Evolutionary conservation across 2,329 filamentous ascomycete genomes (phyloP).

Genomic region (Ophiostoma perfectum): DNA sequence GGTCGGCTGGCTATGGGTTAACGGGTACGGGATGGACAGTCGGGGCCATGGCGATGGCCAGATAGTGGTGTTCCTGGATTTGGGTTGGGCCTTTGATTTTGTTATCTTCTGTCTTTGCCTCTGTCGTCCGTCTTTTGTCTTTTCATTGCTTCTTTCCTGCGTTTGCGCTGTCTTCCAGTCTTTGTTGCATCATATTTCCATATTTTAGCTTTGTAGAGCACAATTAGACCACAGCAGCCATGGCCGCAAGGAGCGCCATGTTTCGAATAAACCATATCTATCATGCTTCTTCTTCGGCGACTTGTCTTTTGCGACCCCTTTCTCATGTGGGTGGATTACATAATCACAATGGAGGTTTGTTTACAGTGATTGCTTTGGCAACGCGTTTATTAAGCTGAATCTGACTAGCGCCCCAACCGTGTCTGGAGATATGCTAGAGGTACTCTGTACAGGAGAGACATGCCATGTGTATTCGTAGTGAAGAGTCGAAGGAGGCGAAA

Average conservation of each 20-base stretch:
- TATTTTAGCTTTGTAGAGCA: too few species aligned
- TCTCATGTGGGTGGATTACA: not conserved
- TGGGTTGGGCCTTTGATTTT: not conserved
- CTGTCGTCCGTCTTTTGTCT: too few species aligned
- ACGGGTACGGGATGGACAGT: not conserved
- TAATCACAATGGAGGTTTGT: not conserved
- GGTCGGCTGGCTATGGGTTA: not conserved
- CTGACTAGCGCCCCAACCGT: not conserved
- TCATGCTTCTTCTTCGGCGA: not conserved
- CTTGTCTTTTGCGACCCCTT: not conserved
- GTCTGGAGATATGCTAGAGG: not conserved
- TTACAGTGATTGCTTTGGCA: constrained; percentile 16
- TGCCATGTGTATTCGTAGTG: too few species aligned
- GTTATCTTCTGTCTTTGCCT: too few species aligned
- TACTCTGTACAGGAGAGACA: not conserved
- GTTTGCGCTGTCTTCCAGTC: too few species aligned
- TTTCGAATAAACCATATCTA: too few species aligned
- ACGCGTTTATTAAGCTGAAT: not conserved
- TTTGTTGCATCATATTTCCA: too few species aligned
- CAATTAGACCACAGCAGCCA: too few species aligned
- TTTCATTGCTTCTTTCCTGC: too few species aligned
- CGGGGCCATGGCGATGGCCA: not conserved
- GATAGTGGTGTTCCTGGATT: not conserved
- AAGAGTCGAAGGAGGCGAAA: not conserved
- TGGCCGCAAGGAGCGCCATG: too few species aligned